Evolutionary conservation across 495 filamentous ascomycete species (phyloP).

Genomic region (Rusavskia elegans): DNA sequence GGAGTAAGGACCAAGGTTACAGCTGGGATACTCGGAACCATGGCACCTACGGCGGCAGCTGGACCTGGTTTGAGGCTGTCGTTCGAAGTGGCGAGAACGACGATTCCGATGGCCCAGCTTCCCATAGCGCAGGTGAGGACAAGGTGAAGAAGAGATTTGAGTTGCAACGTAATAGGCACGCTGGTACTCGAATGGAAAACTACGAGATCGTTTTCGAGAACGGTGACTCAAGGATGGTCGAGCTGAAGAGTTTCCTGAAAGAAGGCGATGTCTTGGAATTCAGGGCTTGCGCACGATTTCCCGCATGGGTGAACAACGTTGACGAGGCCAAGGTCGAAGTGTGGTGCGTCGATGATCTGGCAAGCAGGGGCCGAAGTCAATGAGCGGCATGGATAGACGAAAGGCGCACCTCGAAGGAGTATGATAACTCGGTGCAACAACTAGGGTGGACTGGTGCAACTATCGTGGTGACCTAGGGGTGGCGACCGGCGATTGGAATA

Average conservation of each 20-base stretch:
- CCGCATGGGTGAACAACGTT: constrained; percentile 44
- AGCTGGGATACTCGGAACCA: constrained; percentile 19
- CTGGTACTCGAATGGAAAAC: constrained; percentile 38
- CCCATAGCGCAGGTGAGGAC: constrained; percentile 1
- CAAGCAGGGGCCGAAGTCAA: no score
- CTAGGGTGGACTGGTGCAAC: no score
- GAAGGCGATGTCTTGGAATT: constrained; percentile 50
- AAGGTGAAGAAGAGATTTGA: constrained; percentile 10
- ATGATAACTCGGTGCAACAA: no score
- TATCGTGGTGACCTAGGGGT: no score
- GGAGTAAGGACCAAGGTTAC: constrained; percentile 54
- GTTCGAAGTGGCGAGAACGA: constrained; percentile 6
- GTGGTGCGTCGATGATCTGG: constrained; percentile 26
- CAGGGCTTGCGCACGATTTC: constrained; percentile 48
- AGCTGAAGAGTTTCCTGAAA: constrained; percentile 37
- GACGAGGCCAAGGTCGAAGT: constrained; percentile 40
- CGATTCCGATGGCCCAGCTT: neutral
- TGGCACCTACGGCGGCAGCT: constrained; percentile 39
- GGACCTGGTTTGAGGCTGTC: constrained; percentile 59
- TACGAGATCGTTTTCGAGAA: constrained; percentile 30
- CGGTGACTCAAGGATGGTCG: constrained; percentile 21
- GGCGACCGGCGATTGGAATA: no score
- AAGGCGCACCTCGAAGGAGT: no score
- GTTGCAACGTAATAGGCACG: constrained; percentile 18
- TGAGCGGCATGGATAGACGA: no score